Evolutionary conservation across 257 asterid species (phyloP), one percentile per base, ranked within the genome.

Genomic region (Solanum chiquidenum): DNA sequence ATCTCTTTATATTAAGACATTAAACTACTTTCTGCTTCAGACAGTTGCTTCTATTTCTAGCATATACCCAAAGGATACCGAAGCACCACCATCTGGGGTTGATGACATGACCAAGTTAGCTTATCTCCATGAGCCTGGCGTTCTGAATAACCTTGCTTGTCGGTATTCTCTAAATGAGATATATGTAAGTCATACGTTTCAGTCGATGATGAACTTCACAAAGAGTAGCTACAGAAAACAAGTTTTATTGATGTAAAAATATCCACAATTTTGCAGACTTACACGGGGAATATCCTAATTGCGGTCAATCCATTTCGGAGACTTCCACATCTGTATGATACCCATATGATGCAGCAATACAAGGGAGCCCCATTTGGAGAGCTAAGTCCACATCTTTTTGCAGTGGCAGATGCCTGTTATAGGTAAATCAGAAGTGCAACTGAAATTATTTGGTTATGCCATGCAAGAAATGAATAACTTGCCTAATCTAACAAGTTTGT

Each of bases 91-190:
- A 82, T 94, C 98, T 18, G 98, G 99, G 86, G 99, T 96, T 33
- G 99, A 96, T 91, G 99, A 96, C 88, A 96, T 96, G 99, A 95
- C 99, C 90, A 96, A 96, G 91, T 91, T 96, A 87, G 99, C 99
- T 88, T 96, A 96, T 93, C 98, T 95, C 87, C 99, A 96, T 37
- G 98, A 96, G 90, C 98, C 99, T 16, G 99, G 98, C 86, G 99
- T 96, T 71, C 90, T 96, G 5, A 69, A 73, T 93, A 95, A 96
- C 92, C 98, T 96, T 86, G 94, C 93, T 31, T 92, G 94, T 31
- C 94, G 99, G 55, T 96, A 93, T 80, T 91, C 96, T 40, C 94
- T 96, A 90, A 95, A 95, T 64, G 99, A 96, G 91, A 96, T 96
- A 91, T 96, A 96, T 55, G 98, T 96, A 91, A 94, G 92, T 88